A percentile compares a stretch with the other conserved stretches of the same genome.
phyloP scores from a whole-genome alignment of 2,329 filamentous ascomycete genomes.

The Epichloe sp. region DNA sequence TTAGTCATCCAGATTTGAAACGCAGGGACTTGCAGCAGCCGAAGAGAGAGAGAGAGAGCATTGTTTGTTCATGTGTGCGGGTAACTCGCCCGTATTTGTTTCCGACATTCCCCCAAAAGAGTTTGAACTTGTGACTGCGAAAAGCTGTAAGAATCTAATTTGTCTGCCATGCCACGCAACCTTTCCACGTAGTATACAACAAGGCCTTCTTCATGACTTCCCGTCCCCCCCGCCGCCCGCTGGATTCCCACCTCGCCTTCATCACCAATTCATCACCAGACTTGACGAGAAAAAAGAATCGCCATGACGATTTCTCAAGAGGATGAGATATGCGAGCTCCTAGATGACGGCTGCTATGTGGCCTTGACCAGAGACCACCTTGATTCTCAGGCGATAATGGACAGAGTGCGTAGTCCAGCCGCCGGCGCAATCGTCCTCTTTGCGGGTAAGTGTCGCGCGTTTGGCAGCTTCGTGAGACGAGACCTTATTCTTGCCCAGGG shows the following conservation, averaged over 20 bases:
- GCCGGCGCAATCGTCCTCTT: conserved; percentile 69
- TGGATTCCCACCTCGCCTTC: neutral
- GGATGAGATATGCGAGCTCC: conserved; percentile 24
- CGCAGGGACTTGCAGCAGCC: neutral
- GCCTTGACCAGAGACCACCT: conserved; percentile 53
- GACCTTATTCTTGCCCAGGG: conserved; percentile 29
- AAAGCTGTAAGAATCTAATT: no score
- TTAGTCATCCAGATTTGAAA: neutral
- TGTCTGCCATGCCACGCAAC: no score
- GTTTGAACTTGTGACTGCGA: no score
- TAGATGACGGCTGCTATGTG: conserved; percentile 46
- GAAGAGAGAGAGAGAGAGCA: no score
- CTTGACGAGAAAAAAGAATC: neutral
- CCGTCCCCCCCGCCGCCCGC: neutral
- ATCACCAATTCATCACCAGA: neutral
- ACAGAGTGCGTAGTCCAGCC: conserved; percentile 56
- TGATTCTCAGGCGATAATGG: conserved; percentile 42
- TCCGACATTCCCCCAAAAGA: no score
- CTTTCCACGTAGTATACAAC: no score
- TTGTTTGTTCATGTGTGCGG: no score
- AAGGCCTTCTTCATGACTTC: neutral
- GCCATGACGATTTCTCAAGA: conserved; percentile 6
- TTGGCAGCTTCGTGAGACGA: conserved; percentile 6
- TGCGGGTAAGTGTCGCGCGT: conserved; percentile 37
- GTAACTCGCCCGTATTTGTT: no score